Base-by-base conservation (phyloP, 331 rosid species). In the Phaseolus coccineus region DNA sequence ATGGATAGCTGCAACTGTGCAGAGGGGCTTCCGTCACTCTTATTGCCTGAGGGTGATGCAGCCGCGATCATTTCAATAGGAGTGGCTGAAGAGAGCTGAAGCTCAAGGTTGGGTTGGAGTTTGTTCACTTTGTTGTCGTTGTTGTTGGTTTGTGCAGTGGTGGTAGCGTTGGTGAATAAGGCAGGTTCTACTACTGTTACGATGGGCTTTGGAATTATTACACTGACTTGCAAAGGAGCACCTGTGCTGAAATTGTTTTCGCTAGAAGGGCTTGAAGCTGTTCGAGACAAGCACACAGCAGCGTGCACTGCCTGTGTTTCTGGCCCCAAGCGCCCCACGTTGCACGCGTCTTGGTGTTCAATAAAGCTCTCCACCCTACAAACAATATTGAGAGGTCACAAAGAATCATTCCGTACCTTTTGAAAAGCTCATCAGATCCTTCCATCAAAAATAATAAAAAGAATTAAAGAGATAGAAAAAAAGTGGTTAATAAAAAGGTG, bases 261-360 rank as follows among this genome's bases (percentile, higher is more conserved):
- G 73, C 96, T 89, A 1, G 99, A 90, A 12, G 91, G 99, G 75
- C 99, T 95, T 3, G 99, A 93, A 16, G 97, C 96, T 19, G 99
- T 93, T 78, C 94, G 81, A 46, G 99, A 95, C 33, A 95, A 80
- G 68, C 99, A 95, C 39, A 91, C 83, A 37, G 51, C 50, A 8
- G 71, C 71, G 1, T 67, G 71, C 22, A 92, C 51, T 19, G 31
- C 53, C 19, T 67, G 71, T 10, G 93, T 30, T 85, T 89, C 94
- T 3, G 90, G 30, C 58, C 86, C 77, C 15, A 87, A 82, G 40
- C 86, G 85, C 7, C 97, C 98, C 90, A 90, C 77, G 69, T 87
- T 93, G 76, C 99, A 95, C 52, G 99, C 94, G 79, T 95, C 99
- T 89, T 95, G 99, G 77, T 95, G 99, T 73, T 95, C 99, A 42